Conservation (phyloP, 176 grass and related monocot genomes). For the Guadua angustifolia region DNA sequence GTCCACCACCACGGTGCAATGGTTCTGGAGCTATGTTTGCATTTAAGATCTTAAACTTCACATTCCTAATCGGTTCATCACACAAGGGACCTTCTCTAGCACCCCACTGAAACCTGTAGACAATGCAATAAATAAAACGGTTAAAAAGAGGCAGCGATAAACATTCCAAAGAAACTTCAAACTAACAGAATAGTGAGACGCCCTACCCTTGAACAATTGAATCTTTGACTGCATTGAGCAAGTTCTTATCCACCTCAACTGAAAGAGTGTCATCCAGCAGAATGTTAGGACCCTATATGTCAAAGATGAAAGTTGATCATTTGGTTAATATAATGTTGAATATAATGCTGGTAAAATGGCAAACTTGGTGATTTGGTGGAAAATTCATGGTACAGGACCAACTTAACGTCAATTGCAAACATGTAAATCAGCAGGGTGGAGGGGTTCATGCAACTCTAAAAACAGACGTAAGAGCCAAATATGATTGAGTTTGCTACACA, state of each 20-base stretch:
- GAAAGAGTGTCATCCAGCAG: constrained; percentile 92
- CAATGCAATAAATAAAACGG: constrained; percentile 37
- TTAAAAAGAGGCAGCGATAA: constrained; percentile 32
- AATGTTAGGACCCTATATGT: constrained; percentile 32
- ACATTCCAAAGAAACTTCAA: constrained; percentile 23
- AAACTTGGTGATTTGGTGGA: constrained; percentile 24
- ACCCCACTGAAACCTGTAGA: constrained; percentile 93
- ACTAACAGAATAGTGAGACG: constrained; percentile 11
- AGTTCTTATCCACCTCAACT: constrained; percentile 92
- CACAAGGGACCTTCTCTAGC: constrained; percentile 97
- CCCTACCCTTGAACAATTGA: constrained; percentile 97
- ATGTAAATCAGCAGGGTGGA: not conserved
- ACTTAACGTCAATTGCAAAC: constrained; percentile 14
- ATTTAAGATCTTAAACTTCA: constrained; percentile 97
- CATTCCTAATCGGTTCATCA: constrained; percentile 96
- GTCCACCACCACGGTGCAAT: constrained; percentile 93
- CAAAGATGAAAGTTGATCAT: too few species aligned
- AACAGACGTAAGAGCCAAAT: constrained; percentile 19
- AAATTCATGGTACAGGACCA: constrained; percentile 10
- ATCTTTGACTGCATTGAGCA: constrained; percentile 87
- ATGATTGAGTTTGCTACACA: not conserved
- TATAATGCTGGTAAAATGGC: constrained; percentile 1
- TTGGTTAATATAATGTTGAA: not conserved
- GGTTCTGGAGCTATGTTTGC: constrained; percentile 88
- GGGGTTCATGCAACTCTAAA: constrained; percentile 19